These are phyloP conservation scores for Tubosaeta sp. DNA, from an alignment of 768 basidiomycete genomes.

Conservation along the genomic window DNA sequence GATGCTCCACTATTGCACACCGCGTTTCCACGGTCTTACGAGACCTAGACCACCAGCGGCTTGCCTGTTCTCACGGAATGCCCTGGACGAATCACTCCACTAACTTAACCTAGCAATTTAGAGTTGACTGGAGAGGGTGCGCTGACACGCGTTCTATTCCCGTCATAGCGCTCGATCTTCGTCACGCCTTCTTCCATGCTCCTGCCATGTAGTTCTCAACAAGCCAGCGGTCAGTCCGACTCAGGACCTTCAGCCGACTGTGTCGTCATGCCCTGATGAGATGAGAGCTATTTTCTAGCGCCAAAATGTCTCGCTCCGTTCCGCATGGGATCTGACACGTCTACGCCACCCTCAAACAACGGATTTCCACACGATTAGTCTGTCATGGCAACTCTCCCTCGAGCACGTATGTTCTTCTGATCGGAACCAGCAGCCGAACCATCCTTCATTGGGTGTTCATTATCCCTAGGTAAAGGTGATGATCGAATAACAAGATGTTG, in stretches of 20 bases:
- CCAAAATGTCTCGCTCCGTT: neutral
- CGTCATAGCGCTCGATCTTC: neutral
- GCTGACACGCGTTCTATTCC: neutral
- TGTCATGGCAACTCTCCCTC: neutral
- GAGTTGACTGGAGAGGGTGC: neutral
- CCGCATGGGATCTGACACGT: neutral
- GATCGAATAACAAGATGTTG: too few relatives aligned
- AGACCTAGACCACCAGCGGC: neutral
- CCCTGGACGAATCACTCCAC: neutral
- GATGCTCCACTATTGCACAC: neutral
- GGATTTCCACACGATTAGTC: neutral
- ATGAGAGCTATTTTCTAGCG: neutral
- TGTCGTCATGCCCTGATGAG: neutral
- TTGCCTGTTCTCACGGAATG: neutral
- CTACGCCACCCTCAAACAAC: neutral
- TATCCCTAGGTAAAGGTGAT: too few relatives aligned
- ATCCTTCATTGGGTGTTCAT: too few relatives aligned
- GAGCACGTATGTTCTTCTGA: neutral
- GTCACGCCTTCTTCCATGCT: neutral
- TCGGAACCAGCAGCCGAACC: too few relatives aligned
- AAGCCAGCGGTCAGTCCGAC: neutral
- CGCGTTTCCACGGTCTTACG: neutral
- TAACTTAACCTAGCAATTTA: neutral
- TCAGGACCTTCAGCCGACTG: neutral
- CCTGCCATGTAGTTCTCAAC: neutral